A percentile compares a stretch with the other conserved stretches of the same genome.
Evolutionary conservation across 1,284 basidiomycete genomes (phyloP).

Genomic region (Butyriboletus appendiculatus): DNA sequence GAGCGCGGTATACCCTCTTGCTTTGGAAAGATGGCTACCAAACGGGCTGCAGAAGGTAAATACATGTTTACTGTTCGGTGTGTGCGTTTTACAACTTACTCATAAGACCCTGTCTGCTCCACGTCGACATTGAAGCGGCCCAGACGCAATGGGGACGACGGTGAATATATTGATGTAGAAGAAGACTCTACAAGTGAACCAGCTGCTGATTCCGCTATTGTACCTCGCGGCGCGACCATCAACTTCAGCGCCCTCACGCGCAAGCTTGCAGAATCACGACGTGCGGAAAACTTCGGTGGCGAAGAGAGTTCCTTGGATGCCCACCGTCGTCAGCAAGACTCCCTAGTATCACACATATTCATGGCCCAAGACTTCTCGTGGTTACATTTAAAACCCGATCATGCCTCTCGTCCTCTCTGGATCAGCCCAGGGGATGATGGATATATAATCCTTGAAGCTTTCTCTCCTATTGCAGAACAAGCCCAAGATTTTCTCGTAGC

Average conservation of each 20-base stretch:
- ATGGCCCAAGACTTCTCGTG: slow-evolving; percentile 83
- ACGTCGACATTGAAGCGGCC: slow-evolving; percentile 50
- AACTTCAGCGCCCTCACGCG: slow-evolving; percentile 80
- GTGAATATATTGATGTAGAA: slow-evolving; percentile 56
- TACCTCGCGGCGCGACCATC: slow-evolving; percentile 73
- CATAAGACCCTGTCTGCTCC: slow-evolving; percentile 26
- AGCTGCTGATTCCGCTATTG: slow-evolving; percentile 52
- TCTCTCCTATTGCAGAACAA: slow-evolving; percentile 95
- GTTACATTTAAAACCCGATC: slow-evolving; percentile 86
- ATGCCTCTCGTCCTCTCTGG: slow-evolving; percentile 89
- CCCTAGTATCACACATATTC: slow-evolving; percentile 76
- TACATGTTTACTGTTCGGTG: background rate
- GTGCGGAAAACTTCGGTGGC: slow-evolving; percentile 40
- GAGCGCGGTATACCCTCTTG: background rate
- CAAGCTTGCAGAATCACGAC: slow-evolving; percentile 64
- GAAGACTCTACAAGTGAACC: slow-evolving; percentile 53
- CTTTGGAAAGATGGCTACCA: slow-evolving; percentile 25
- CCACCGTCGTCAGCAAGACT: slow-evolving; percentile 70
- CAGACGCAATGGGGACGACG: slow-evolving; percentile 47
- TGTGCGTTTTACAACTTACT: background rate
- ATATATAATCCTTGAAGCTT: slow-evolving; percentile 94
- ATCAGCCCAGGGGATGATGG: slow-evolving; percentile 87
- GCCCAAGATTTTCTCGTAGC: slow-evolving; percentile 99
- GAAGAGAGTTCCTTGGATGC: slow-evolving; percentile 50
- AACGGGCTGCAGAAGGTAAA: slow-evolving; percentile 32